Conservation (phyloP, 441 rosid species). For the Daphne laureola region DNA sequence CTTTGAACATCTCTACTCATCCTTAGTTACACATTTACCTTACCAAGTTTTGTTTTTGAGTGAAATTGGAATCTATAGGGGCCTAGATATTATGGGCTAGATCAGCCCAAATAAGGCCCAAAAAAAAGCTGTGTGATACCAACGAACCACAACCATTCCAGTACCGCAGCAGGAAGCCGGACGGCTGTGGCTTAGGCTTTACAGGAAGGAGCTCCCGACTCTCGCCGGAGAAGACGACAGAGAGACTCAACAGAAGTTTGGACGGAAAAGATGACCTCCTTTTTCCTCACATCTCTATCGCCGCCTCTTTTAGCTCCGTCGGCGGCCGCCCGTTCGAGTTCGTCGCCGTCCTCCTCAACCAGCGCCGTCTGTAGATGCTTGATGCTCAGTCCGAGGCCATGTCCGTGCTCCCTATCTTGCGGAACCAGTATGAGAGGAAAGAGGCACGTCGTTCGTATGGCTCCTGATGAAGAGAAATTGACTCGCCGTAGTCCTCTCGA, state of each 20-base stretch:
- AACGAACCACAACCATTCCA: too few species aligned
- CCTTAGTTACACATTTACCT: too few species aligned
- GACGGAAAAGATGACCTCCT: conserved; percentile 13
- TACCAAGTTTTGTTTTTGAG: too few species aligned
- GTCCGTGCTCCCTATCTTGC: conserved; percentile 7
- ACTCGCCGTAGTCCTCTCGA: conserved; percentile 68
- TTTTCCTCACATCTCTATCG: conserved; percentile 14
- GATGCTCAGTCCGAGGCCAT: conserved; percentile 6
- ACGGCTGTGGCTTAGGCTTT: background rate
- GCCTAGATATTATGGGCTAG: too few species aligned
- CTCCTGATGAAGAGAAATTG: conserved; percentile 68
- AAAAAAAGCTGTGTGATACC: too few species aligned
- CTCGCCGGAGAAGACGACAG: background rate
- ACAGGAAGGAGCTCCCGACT: too few species aligned
- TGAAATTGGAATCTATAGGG: too few species aligned
- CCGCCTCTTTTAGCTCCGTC: conserved; percentile 27
- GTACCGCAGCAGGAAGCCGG: background rate
- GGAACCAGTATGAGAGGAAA: conserved; percentile 13
- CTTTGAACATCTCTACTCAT: too few species aligned
- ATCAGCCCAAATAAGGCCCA: too few species aligned
- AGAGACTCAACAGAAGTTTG: too few species aligned
- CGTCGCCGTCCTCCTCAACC: conserved; percentile 18
- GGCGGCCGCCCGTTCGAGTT: conserved; percentile 9
- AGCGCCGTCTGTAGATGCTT: conserved; percentile 19
- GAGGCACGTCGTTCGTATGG: conserved; percentile 49